phyloP scores from a whole-genome alignment of 805 yeast genomes.

The Yarrowia sp. region DNA sequence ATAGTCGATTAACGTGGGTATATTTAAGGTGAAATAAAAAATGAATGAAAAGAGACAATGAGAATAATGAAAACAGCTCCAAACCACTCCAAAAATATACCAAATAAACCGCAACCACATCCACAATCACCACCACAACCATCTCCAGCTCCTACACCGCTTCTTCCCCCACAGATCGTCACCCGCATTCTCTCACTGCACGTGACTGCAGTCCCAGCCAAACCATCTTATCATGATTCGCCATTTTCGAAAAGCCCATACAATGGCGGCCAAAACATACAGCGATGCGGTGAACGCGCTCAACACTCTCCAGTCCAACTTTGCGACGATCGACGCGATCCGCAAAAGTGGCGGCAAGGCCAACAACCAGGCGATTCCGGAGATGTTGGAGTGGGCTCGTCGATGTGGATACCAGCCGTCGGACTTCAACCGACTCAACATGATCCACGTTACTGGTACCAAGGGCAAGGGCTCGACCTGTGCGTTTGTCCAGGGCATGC shows the following conservation, averaged over 20 bases:
- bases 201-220: too few species aligned
- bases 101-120: too few species aligned
- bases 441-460: slow-evolving; percentile 93
- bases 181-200: too few species aligned
- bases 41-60: too few species aligned
- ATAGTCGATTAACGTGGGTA: background rate
- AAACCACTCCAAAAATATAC: background rate
- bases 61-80: too few species aligned
- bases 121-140: too few species aligned
- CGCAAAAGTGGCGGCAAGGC: slow-evolving; percentile 71
- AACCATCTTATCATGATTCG: background rate
- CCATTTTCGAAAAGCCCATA: background rate
- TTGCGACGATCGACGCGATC: slow-evolving; percentile 80
- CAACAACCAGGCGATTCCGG: slow-evolving; percentile 60
- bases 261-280: slow-evolving; percentile 29
- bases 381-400: slow-evolving; percentile 78
- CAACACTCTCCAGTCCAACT: slow-evolving; percentile 86
- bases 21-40: background rate
- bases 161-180: too few species aligned
- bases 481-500: slow-evolving; percentile 82
- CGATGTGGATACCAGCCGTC: slow-evolving; percentile 62
- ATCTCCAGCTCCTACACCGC: too few species aligned
- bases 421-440: slow-evolving; percentile 70
- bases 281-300: slow-evolving; percentile 80
- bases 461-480: slow-evolving; percentile 98